Conservation (phyloP, 164 flowering plant species). For the Litsea cubeba region DNA sequence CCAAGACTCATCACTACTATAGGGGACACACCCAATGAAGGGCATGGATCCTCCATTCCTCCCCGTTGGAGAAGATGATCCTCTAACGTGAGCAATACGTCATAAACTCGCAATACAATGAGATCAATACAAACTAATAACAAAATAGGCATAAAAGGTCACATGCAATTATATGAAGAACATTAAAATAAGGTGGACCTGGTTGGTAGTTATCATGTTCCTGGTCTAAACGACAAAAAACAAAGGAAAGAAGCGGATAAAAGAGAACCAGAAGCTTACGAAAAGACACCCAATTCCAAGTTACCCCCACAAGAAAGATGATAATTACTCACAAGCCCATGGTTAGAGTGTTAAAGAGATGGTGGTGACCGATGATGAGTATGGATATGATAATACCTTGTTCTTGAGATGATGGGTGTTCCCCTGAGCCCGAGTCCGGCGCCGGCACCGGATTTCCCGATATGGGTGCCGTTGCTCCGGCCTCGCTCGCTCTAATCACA, state of each 20-base stretch:
- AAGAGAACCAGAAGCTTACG: background rate
- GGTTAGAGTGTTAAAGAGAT: background rate
- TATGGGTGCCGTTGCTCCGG: constrained; percentile 1
- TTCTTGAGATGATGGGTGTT: constrained; percentile 17
- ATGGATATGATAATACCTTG: constrained; percentile 5
- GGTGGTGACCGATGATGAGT: background rate
- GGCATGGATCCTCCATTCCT: background rate
- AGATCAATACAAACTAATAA: background rate
- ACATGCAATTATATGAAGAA: background rate
- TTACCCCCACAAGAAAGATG: background rate
- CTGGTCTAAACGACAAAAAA: constrained; percentile 11
- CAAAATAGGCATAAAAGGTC: background rate
- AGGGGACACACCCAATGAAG: background rate
- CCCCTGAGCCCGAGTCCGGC: background rate
- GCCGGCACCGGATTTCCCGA: constrained; percentile 10
- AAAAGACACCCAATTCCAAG: background rate
- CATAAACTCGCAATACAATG: background rate
- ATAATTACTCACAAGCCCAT: background rate
- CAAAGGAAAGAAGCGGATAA: background rate
- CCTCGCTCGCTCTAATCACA: constrained; percentile 38
- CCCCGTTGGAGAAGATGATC: background rate
- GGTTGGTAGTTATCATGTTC: constrained; percentile 10
- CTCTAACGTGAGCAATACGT: background rate
- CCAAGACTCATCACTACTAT: too few species aligned
- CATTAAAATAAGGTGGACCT: background rate